Conservation (phyloP, 2,329 filamentous ascomycete genomes). For the Ophiostoma fasciatum region DNA sequence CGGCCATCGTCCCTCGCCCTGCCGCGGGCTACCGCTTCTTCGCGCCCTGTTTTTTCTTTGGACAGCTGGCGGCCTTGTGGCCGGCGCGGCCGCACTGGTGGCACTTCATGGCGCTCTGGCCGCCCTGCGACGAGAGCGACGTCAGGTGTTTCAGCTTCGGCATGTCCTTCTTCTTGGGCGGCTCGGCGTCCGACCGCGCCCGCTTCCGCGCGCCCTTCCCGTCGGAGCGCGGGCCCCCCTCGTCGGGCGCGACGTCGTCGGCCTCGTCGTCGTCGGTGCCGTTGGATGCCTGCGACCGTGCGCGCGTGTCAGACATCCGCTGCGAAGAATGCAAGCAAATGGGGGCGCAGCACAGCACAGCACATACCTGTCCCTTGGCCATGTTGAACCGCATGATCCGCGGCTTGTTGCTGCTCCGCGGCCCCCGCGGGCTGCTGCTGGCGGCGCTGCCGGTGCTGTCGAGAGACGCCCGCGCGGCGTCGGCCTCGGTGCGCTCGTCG, state of each 20-base stretch:
- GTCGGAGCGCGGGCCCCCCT: not conserved
- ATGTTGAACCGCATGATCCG: slow-evolving; percentile 19
- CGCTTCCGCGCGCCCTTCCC: slow-evolving; percentile 7
- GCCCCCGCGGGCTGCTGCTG: not conserved
- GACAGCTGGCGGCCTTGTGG: slow-evolving; percentile 44
- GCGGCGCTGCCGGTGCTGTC: slow-evolving; percentile 17
- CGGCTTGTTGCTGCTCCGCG: slow-evolving; percentile 2
- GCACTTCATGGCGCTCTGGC: slow-evolving; percentile 31
- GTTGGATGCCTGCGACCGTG: too few relatives aligned
- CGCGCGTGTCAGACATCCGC: too few relatives aligned
- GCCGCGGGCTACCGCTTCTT: too few relatives aligned
- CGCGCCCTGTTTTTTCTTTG: too few relatives aligned
- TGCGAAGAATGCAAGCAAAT: too few relatives aligned
- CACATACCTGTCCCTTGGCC: slow-evolving; percentile 17
- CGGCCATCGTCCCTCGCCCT: too few relatives aligned
- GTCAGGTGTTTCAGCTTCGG: slow-evolving; percentile 43
- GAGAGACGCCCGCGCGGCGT: too few relatives aligned
- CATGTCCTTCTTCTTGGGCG: slow-evolving; percentile 45
- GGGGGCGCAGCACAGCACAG: too few relatives aligned
- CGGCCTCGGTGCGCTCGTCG: slow-evolving; percentile 21
- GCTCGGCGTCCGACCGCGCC: slow-evolving; percentile 27
- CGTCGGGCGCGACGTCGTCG: not conserved
- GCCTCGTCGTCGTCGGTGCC: not conserved
- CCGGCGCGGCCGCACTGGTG: slow-evolving; percentile 46
- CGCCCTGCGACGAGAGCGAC: slow-evolving; percentile 38